phyloP scores from a whole-genome alignment of 2,329 filamentous ascomycete genomes.

The Leptosphaerulina australis region DNA sequence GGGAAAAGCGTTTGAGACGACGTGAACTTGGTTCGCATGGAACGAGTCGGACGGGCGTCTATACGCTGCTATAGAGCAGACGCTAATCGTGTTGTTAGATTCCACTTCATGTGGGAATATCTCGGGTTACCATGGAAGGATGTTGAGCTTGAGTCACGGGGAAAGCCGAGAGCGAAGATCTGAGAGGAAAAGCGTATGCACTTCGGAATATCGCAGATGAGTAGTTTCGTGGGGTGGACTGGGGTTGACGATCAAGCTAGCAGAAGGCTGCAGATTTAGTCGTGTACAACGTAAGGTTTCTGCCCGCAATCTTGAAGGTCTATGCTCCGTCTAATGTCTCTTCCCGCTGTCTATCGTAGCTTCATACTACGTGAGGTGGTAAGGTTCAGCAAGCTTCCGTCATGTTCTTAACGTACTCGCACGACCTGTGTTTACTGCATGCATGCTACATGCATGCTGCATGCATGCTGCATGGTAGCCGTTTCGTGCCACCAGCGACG shows the following conservation, averaged over 20 bases:
- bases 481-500: slow-evolving; percentile 24
- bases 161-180: slow-evolving; percentile 37
- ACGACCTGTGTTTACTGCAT: slow-evolving; percentile 4
- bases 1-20: slow-evolving; percentile 11
- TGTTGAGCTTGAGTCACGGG: slow-evolving; percentile 53
- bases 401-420: slow-evolving; percentile 4
- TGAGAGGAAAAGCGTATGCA: slow-evolving; percentile 13
- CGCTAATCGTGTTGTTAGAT: slow-evolving; percentile 53
- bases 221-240: background rate
- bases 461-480: slow-evolving; percentile 21
- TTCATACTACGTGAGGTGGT: background rate
- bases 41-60: slow-evolving; percentile 17
- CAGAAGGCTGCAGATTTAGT: background rate
- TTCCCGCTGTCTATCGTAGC: background rate
- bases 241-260: slow-evolving; percentile 1
- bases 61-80: background rate
- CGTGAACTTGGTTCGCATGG: slow-evolving; percentile 23
- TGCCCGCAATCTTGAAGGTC: background rate
- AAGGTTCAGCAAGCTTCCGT: background rate
- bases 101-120: slow-evolving; percentile 71
- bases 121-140: slow-evolving; percentile 66
- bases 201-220: slow-evolving; percentile 1
- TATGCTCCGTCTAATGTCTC: background rate
- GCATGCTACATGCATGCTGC: no score
- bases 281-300: background rate